phyloP scores from a whole-genome alignment of 148 eudicot species.

The Rhododendron williamsianum region DNA sequence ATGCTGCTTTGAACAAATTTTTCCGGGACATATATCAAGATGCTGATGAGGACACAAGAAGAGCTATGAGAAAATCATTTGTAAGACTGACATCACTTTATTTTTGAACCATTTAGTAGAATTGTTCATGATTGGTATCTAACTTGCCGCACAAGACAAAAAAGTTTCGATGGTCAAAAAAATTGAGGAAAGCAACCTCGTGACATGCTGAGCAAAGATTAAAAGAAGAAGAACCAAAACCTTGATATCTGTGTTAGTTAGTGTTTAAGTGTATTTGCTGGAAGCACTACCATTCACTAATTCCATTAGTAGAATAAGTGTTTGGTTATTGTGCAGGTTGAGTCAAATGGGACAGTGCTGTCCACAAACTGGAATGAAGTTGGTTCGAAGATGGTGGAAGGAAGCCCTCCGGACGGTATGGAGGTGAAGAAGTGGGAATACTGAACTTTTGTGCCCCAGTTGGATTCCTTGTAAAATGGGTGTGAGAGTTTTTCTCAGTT shows the following conservation, averaged over 20 bases:
- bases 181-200: not conserved
- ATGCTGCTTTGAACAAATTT: constrained; percentile 95
- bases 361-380: constrained; percentile 80
- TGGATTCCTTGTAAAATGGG: not conserved
- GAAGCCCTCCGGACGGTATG: constrained; percentile 68
- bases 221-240: not conserved
- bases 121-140: not conserved
- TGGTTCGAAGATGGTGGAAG: constrained; percentile 58
- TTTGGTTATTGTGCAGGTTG: constrained; percentile 33
- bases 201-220: not conserved
- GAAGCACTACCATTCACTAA: not conserved
- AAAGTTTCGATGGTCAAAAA: not conserved
- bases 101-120: not conserved
- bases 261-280: not conserved
- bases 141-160: not conserved
- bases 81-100: constrained; percentile 42
- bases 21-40: constrained; percentile 75
- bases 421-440: constrained; percentile 71
- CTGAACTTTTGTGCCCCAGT: constrained; percentile 5
- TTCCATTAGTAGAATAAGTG: not conserved
- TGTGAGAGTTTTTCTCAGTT: not conserved
- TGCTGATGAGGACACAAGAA: constrained; percentile 88
- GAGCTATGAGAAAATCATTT: constrained; percentile 97
- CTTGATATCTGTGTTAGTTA: not conserved
- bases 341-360: constrained; percentile 68